Evolutionary conservation across 805 yeast species (phyloP).

Genomic region (Vanderwaltozyma polyspora): DNA sequence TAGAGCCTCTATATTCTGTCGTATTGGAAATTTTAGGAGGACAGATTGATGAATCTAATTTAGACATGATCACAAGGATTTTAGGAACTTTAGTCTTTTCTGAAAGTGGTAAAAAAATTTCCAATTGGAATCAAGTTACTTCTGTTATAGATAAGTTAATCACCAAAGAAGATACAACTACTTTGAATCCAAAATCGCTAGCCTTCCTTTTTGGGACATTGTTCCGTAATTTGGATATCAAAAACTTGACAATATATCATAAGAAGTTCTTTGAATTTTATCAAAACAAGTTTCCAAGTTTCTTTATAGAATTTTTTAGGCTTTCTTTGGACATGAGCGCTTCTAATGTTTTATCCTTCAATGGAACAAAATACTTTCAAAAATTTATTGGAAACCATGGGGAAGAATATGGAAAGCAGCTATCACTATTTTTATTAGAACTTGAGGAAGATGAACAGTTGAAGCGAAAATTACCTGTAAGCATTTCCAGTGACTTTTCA

Average conservation of each 20-base stretch:
- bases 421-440: constrained; percentile 34
- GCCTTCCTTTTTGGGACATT: constrained; percentile 39
- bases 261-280: constrained; percentile 33
- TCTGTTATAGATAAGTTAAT: constrained; percentile 8
- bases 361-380: constrained; percentile 36
- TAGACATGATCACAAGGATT: constrained; percentile 30
- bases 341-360: constrained; percentile 34
- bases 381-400: constrained; percentile 36
- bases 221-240: constrained; percentile 45
- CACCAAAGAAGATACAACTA: constrained; percentile 1
- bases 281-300: constrained; percentile 31
- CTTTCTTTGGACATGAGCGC: constrained; percentile 30
- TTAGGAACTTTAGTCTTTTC: constrained; percentile 45
- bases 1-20: constrained; percentile 34
- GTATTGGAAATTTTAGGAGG: constrained; percentile 18
- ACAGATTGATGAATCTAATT: constrained; percentile 5
- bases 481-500: constrained; percentile 19
- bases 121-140: constrained; percentile 35
- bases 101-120: constrained; percentile 57
- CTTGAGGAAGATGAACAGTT: constrained; percentile 23
- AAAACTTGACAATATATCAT: constrained; percentile 37
- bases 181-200: constrained; percentile 19
- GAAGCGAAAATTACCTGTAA: constrained; percentile 25
- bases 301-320: constrained; percentile 34
- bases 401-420: constrained; percentile 27